phyloP scores from a whole-genome alignment of 768 basidiomycete species.

The Lyophyllum shimeji region DNA sequence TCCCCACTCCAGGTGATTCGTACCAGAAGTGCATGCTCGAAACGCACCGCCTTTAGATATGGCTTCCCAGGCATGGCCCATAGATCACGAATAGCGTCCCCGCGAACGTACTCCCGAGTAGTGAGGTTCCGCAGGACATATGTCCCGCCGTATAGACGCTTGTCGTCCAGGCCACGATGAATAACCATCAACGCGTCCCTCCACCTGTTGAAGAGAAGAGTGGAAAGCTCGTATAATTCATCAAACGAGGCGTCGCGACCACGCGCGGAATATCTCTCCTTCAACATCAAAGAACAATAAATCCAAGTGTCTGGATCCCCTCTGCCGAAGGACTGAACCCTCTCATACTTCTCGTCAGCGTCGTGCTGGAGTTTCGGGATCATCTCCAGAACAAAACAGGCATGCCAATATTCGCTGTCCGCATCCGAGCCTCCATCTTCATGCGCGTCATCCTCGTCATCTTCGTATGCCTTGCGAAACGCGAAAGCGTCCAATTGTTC shows the following conservation, averaged over 20 bases:
- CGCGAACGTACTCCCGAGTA: conserved; percentile 6
- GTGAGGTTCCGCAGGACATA: conserved; percentile 6
- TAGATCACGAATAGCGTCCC: background rate
- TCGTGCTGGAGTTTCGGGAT: too few species aligned
- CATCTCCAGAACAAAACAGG: too few species aligned
- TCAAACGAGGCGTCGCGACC: too few species aligned
- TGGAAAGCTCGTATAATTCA: background rate
- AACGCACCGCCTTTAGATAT: background rate
- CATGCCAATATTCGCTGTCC: too few species aligned
- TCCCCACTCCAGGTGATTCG: background rate
- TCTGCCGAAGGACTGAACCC: too few species aligned
- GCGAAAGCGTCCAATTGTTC: background rate
- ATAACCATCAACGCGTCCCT: background rate
- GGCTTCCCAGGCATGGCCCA: background rate
- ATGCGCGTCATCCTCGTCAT: too few species aligned
- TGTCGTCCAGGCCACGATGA: background rate
- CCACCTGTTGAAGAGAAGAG: background rate
- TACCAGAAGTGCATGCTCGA: background rate
- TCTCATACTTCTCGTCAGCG: too few species aligned
- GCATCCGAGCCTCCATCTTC: too few species aligned
- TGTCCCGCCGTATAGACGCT: background rate
- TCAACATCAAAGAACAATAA: too few species aligned
- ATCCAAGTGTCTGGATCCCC: too few species aligned
- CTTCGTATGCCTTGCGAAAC: too few species aligned
- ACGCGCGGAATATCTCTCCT: too few species aligned